Evolutionary conservation across 345 rosid genomes (phyloP).

Genomic region (Rhodamnia argentea): DNA sequence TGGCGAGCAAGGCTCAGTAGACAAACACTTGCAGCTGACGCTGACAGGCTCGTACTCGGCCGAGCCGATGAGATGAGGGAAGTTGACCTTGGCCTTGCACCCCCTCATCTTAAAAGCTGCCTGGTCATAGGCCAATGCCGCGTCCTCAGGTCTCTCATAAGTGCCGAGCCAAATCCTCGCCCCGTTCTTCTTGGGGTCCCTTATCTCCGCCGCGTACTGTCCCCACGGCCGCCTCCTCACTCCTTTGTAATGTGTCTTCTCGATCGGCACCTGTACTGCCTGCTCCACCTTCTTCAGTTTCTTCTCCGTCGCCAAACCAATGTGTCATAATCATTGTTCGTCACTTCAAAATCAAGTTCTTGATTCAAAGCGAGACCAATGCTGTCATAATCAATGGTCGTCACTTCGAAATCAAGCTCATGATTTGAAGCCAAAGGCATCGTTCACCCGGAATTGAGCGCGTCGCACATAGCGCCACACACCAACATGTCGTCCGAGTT

Average conservation of each 20-base stretch:
- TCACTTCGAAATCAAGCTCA: background rate
- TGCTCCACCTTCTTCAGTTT: background rate
- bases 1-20: constrained; percentile 12
- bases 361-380: background rate
- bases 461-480: constrained; percentile 1
- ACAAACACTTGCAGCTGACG: constrained; percentile 23
- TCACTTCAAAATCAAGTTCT: background rate
- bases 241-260: constrained; percentile 19
- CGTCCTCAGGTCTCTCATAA: constrained; percentile 33
- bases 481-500: constrained; percentile 26
- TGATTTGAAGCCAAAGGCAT: background rate
- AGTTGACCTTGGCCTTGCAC: constrained; percentile 28
- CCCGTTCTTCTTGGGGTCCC: constrained; percentile 36
- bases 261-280: background rate
- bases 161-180: constrained; percentile 43
- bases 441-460: constrained; percentile 4
- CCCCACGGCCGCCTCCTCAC: constrained; percentile 41
- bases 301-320: background rate
- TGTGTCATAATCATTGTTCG: background rate
- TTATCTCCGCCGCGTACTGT: constrained; percentile 32
- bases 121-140: constrained; percentile 31
- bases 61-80: constrained; percentile 20
- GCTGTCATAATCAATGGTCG: background rate
- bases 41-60: constrained; percentile 19
- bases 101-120: constrained; percentile 34